A percentile compares a stretch with the other conserved stretches of the same genome.
Conservation (phyloP, 345 rosid species). For the Trapa incisa region DNA sequence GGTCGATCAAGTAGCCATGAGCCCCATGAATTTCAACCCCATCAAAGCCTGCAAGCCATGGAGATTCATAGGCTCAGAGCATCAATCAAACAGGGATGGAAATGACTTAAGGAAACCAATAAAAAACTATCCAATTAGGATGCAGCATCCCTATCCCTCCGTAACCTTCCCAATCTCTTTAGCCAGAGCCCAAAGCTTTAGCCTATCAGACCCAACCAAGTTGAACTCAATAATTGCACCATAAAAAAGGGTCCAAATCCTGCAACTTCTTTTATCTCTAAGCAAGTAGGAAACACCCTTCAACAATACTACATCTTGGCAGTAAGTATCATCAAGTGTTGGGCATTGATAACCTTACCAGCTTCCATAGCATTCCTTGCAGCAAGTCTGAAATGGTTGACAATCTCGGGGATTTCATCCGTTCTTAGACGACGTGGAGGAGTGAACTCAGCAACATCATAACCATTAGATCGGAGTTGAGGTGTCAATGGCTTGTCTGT, state of each 20-base stretch:
- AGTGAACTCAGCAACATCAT: slow-evolving; percentile 26
- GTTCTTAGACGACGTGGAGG: slow-evolving; percentile 47
- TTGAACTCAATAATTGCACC: background rate
- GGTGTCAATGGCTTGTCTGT: slow-evolving; percentile 44
- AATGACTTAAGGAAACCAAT: background rate
- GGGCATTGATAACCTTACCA: slow-evolving; percentile 22
- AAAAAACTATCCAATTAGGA: background rate
- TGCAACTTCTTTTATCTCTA: background rate
- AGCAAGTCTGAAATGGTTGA: slow-evolving; percentile 56
- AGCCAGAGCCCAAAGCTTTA: background rate
- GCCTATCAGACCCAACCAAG: background rate
- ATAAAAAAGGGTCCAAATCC: background rate
- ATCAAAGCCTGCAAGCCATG: slow-evolving; percentile 36
- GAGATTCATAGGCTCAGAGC: background rate
- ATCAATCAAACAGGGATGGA: background rate
- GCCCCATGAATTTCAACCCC: slow-evolving; percentile 84
- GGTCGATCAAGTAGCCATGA: slow-evolving; percentile 56
- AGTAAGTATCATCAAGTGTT: background rate
- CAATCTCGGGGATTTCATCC: slow-evolving; percentile 53
- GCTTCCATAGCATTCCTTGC: slow-evolving; percentile 75
- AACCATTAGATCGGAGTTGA: slow-evolving; percentile 27
- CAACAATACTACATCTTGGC: too few relatives aligned
- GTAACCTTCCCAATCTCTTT: background rate
- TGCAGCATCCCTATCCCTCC: background rate
- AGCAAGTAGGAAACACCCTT: background rate